These are phyloP conservation scores for Boletus tylopilopsis DNA, from an alignment of 768 basidiomycete genomes.

Conservation along the genomic window DNA sequence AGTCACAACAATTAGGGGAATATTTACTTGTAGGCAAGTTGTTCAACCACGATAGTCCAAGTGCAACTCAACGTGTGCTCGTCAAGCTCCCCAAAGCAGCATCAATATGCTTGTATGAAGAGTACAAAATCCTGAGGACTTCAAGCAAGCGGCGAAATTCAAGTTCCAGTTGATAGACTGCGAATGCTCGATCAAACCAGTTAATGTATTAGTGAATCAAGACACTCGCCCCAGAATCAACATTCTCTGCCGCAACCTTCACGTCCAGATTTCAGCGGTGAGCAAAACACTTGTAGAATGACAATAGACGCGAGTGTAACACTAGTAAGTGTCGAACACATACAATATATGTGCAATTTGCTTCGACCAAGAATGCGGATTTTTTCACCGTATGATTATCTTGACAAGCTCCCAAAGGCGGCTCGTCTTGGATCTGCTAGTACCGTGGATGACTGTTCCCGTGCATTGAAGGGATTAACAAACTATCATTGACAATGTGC, in stretches of 20 bases:
- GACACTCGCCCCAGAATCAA: constrained; percentile 27
- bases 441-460: constrained; percentile 1
- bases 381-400: constrained; percentile 22
- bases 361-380: constrained; percentile 13
- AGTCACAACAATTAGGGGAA: constrained; percentile 26
- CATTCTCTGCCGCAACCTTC: neutral
- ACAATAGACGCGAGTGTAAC: constrained; percentile 9
- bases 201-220: constrained; percentile 24
- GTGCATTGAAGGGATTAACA: neutral
- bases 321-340: constrained; percentile 22
- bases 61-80: constrained; percentile 27
- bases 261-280: constrained; percentile 1
- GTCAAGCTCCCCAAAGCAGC: constrained; percentile 14
- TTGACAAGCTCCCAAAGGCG: constrained; percentile 7
- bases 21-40: constrained; percentile 27
- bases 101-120: constrained; percentile 24
- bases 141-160: constrained; percentile 3
- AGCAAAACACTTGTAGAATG: constrained; percentile 8
- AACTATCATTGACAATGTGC: too few species aligned
- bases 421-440: neutral
- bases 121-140: constrained; percentile 1
- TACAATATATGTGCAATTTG: constrained; percentile 12
- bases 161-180: neutral
- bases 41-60: constrained; percentile 21
- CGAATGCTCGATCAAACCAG: constrained; percentile 1